phyloP scores from a whole-genome alignment of 1,139 yeast species.

The Saccharomyces hybrid region DNA sequence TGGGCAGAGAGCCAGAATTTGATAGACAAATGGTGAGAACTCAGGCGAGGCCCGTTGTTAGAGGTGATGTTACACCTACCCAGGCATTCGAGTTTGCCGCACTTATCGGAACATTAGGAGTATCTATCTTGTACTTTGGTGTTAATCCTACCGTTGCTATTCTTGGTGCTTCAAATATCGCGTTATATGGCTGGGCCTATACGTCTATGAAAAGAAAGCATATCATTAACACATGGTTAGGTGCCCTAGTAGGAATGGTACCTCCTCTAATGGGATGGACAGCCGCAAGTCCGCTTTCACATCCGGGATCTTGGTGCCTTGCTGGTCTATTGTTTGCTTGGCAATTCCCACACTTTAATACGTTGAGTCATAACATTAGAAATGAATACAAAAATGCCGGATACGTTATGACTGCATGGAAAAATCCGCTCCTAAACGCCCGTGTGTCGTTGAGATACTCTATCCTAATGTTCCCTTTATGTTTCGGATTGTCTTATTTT shows the following conservation, averaged over 20 bases:
- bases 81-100: slow-evolving; percentile 83
- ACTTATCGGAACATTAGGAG: slow-evolving; percentile 63
- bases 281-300: slow-evolving; percentile 70
- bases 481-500: slow-evolving; percentile 72
- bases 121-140: slow-evolving; percentile 60
- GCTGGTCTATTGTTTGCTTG: slow-evolving; percentile 90
- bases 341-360: slow-evolving; percentile 98
- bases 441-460: slow-evolving; percentile 90
- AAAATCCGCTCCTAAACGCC: slow-evolving; percentile 85
- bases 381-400: slow-evolving; percentile 89
- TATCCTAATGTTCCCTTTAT: slow-evolving; percentile 82
- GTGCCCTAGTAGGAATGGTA: slow-evolving; percentile 95
- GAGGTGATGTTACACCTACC: slow-evolving; percentile 64
- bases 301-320: slow-evolving; percentile 93
- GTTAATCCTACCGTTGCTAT: slow-evolving; percentile 80
- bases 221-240: slow-evolving; percentile 94
- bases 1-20: slow-evolving; percentile 92
- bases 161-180: slow-evolving; percentile 71
- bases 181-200: slow-evolving; percentile 79
- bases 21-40: slow-evolving; percentile 89
- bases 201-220: slow-evolving; percentile 83
- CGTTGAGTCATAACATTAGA: slow-evolving; percentile 80
- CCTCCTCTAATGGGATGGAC: slow-evolving; percentile 99
- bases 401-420: slow-evolving; percentile 93
- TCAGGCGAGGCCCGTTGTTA: slow-evolving; percentile 80